A percentile compares a stretch with the other conserved stretches of the same genome.
phyloP scores from a whole-genome alignment of 1,284 basidiomycete genomes.

The Erythrobasidium hasegawianum region DNA sequence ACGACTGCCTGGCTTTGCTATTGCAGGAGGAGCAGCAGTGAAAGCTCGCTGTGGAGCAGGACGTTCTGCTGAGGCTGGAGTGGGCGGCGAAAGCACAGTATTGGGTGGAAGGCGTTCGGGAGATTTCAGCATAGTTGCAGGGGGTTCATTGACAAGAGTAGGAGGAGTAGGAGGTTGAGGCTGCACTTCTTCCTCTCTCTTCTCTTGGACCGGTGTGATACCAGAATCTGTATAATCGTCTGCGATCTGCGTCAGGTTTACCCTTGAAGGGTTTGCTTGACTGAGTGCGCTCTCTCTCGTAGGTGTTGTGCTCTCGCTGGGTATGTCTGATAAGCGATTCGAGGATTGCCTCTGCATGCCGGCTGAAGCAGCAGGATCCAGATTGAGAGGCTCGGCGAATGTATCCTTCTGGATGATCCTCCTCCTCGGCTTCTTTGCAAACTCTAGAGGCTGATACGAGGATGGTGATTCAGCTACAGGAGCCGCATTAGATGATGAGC shows the following conservation, averaged over 20 bases:
- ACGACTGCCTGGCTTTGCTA: not conserved
- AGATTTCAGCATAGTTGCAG: not conserved
- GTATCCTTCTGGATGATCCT: conserved; percentile 10
- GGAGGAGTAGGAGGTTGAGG: too few species aligned
- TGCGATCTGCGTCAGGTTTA: too few species aligned
- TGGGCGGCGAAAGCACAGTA: not conserved
- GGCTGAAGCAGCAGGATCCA: not conserved
- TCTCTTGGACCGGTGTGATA: not conserved
- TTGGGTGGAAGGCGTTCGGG: not conserved
- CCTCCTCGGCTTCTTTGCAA: conserved; percentile 23
- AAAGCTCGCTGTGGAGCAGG: not conserved
- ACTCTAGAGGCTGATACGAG: conserved; percentile 25
- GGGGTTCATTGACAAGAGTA: too few species aligned
- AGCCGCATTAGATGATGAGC: not conserved
- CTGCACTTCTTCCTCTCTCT: not conserved
- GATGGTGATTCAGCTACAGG: conserved; percentile 8
- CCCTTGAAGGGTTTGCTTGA: not conserved
- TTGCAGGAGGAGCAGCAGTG: not conserved
- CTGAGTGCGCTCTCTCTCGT: not conserved
- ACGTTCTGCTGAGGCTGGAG: conserved; percentile 1
- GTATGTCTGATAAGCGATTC: conserved; percentile 1
- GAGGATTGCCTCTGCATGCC: not conserved
- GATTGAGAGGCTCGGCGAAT: not conserved
- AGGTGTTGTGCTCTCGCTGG: conserved; percentile 1
- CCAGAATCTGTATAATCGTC: too few species aligned